phyloP scores from a whole-genome alignment of 345 rosid species.

The Pistacia atlantica region DNA sequence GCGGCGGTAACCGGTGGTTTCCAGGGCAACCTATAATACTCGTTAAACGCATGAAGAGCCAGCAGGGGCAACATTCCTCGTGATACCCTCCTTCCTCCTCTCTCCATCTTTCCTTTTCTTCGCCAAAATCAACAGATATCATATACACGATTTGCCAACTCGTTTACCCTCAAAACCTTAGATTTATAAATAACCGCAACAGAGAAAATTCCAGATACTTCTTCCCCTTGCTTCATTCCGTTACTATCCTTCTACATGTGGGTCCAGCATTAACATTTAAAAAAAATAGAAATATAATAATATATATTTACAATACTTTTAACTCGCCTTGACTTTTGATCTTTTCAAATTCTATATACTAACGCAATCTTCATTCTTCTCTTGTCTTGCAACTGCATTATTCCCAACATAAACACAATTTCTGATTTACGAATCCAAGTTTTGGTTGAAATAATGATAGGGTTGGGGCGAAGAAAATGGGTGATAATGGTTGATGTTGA shows the following conservation, averaged over 20 bases:
- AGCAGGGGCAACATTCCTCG: slow-evolving; percentile 78
- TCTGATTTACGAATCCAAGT: too few species aligned
- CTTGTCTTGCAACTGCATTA: too few species aligned
- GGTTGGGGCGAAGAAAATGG: slow-evolving; percentile 28
- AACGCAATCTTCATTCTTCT: not conserved
- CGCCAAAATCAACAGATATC: not conserved
- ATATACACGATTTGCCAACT: not conserved
- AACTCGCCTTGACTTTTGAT: too few species aligned
- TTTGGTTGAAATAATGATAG: slow-evolving; percentile 20
- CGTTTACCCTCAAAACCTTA: too few species aligned
- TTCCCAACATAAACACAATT: too few species aligned
- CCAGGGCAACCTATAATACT: slow-evolving; percentile 78
- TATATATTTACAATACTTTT: too few species aligned
- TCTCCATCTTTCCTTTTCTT: not conserved
- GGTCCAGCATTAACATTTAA: not conserved
- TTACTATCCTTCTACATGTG: not conserved
- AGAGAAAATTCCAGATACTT: not conserved
- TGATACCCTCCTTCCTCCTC: slow-evolving; percentile 36
- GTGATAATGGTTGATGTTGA: slow-evolving; percentile 28
- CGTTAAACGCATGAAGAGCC: slow-evolving; percentile 67
- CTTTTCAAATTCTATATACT: too few species aligned
- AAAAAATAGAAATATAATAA: too few species aligned
- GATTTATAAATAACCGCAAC: too few species aligned
- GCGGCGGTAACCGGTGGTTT: slow-evolving; percentile 93
- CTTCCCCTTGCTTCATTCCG: not conserved